These are phyloP conservation scores for Floccularia luteovirens DNA, from an alignment of 768 basidiomycete species.

Conservation along the genomic window DNA sequence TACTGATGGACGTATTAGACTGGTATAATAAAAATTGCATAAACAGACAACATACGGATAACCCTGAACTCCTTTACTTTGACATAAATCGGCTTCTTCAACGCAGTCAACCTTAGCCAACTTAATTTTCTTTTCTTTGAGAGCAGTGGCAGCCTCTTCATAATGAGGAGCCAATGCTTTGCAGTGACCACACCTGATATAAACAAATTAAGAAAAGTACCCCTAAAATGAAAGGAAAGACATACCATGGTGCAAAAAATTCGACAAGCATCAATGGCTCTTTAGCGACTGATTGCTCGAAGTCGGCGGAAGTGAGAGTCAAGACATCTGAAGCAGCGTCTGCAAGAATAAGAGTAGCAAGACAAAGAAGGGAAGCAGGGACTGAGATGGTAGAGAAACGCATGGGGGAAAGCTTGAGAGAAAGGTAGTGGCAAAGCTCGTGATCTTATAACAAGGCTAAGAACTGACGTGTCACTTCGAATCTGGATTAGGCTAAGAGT, in stretches of 20 bases:
- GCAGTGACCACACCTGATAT: conserved; percentile 87
- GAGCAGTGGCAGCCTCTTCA: conserved; percentile 85
- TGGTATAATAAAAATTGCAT: neutral
- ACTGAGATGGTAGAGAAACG: conserved; percentile 51
- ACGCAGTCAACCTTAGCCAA: conserved; percentile 98
- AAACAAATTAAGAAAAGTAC: neutral
- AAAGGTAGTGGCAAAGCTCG: conserved; percentile 7
- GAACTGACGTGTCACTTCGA: conserved; percentile 45
- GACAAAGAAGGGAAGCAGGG: conserved; percentile 44
- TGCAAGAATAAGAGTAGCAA: conserved; percentile 44
- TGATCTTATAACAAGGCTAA: conserved; percentile 18
- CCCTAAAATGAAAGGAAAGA: conserved; percentile 1
- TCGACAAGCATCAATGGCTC: conserved; percentile 84
- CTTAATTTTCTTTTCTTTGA: conserved; percentile 87
- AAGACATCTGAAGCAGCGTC: conserved; percentile 75
- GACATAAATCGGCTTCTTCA: conserved; percentile 87
- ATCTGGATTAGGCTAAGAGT: neutral
- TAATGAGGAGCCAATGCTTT: conserved; percentile 93
- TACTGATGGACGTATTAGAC: conserved; percentile 33
- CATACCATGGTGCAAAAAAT: conserved; percentile 87
- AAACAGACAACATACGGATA: conserved; percentile 67
- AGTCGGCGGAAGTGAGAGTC: conserved; percentile 61
- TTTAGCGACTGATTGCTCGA: conserved; percentile 54
- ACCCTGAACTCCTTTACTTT: conserved; percentile 79
- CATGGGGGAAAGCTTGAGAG: conserved; percentile 35